Evolutionary conservation across 352 stramenopile genomes (phyloP), one percentile per base, ranked within the genome.

Genomic region (Pythium myriotylum): DNA sequence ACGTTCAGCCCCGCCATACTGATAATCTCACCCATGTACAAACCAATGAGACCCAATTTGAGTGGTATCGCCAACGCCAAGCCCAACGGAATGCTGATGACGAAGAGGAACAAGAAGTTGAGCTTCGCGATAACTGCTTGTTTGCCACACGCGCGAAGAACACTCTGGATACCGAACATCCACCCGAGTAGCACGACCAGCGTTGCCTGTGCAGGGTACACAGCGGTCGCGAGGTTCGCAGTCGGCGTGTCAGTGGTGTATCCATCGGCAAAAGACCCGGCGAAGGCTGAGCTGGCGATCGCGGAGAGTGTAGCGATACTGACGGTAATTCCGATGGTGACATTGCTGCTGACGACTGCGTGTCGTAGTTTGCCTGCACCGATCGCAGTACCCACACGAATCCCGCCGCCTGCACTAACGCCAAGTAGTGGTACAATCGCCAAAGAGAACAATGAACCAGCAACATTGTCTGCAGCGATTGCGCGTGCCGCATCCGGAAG

Each of bases 361-460:
- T 75, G 70, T 9, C 64, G 62, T 16, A 70, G 65, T 22, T 81
- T 64, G 13, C 76, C 75, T 20, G 75, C 77, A 35, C 77, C 77
- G 17, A 81, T 54, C 19, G 77, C 77, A 42, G 83, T 87, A 13
- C 77, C 77, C 51, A 84, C 79, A 40, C 77, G 73, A 43, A 84
- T 77, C 14, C 75, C 74, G 17, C 77, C 77, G 2, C 74, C 71
- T 10, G 84, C 61, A 14, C 70, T 76, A 20, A 87, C 74, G 1
- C 75, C 75, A 12, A 78, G 39, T 17, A 84, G 58, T 9, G 77
- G 70, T 68, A 84, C 84, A 66, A 80, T 74, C n/a, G 74, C 70
- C 6, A 87, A 50, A n/a, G 59, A 45, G 20, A 83, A 48, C 17
- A 87, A 47, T 1, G 67, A 76, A 23, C 73, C 51, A 49, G 84